Percentiles rank a stretch among this genome's conserved stretches.
These are phyloP conservation scores for Colletotrichum melonis DNA, from an alignment of 2,329 filamentous ascomycete species.

Conservation along the genomic window DNA sequence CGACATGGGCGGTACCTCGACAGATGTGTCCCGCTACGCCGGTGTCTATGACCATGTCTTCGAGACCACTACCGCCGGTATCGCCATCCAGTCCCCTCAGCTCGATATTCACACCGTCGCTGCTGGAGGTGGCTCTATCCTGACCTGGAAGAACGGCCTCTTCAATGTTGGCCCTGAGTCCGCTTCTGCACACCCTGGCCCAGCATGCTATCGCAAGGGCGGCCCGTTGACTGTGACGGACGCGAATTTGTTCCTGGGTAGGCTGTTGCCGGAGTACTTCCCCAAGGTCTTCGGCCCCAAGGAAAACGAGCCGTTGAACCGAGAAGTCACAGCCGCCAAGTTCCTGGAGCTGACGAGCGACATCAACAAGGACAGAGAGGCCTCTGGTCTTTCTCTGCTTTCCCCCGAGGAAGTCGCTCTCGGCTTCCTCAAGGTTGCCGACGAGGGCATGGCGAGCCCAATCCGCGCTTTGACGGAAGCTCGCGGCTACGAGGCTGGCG, in stretches of 20 bases:
- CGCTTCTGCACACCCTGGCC: slow-evolving; percentile 76
- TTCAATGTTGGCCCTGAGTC: slow-evolving; percentile 81
- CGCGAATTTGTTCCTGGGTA: slow-evolving; percentile 76
- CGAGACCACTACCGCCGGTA: slow-evolving; percentile 81
- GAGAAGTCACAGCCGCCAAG: slow-evolving; percentile 51
- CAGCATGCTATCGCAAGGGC: slow-evolving; percentile 79
- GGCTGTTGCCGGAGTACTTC: slow-evolving; percentile 71
- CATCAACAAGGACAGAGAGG: slow-evolving; percentile 51
- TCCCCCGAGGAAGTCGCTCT: slow-evolving; percentile 49
- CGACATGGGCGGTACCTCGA: slow-evolving; percentile 79
- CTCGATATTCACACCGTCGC: slow-evolving; percentile 87
- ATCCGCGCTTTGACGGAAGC: slow-evolving; percentile 50
- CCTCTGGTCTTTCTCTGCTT: slow-evolving; percentile 40
- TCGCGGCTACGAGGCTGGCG: slow-evolving; percentile 47
- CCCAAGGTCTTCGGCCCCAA: slow-evolving; percentile 79
- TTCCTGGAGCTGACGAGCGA: slow-evolving; percentile 54
- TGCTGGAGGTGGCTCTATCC: slow-evolving; percentile 77
- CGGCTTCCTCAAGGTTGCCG: slow-evolving; percentile 50
- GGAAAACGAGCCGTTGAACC: slow-evolving; percentile 66
- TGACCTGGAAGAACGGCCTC: slow-evolving; percentile 78
- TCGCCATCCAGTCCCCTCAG: slow-evolving; percentile 83
- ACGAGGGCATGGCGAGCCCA: slow-evolving; percentile 49
- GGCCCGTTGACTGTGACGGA: slow-evolving; percentile 79
- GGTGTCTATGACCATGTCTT: slow-evolving; percentile 62
- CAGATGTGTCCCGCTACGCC: slow-evolving; percentile 77